phyloP scores from a whole-genome alignment of 1,284 basidiomycete species.

The Ceratobasidium theobromae region DNA sequence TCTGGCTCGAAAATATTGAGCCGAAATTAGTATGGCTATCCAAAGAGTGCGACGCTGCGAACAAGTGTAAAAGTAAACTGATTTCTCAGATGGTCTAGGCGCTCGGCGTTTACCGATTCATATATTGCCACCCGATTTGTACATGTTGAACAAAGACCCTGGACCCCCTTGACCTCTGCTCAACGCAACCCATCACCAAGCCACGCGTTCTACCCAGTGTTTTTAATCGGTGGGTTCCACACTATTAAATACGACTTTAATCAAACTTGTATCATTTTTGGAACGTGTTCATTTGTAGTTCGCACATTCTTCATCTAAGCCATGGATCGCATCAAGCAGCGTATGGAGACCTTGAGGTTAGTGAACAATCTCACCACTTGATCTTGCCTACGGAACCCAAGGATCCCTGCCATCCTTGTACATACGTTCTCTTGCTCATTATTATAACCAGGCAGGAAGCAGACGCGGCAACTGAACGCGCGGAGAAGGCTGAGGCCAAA shows the following conservation, averaged over 20 bases:
- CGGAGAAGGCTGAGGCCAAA: constrained; percentile 82
- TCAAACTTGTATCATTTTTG: not conserved
- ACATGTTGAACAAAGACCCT: constrained; percentile 7
- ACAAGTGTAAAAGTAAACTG: not conserved
- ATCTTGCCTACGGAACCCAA: too few species aligned
- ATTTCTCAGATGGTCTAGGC: not conserved
- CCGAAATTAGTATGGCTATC: not conserved
- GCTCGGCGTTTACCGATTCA: constrained; percentile 6
- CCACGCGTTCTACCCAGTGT: constrained; percentile 13
- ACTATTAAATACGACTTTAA: not conserved
- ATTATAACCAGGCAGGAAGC: constrained; percentile 78
- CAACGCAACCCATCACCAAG: constrained; percentile 5
- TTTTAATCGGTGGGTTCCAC: not conserved
- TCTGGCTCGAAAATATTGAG: not conserved
- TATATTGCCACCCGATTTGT: constrained; percentile 26
- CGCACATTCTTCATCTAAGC: not conserved
- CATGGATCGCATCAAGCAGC: constrained; percentile 27
- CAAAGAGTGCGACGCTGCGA: not conserved
- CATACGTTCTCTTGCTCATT: not conserved
- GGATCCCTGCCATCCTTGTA: not conserved
- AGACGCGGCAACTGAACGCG: constrained; percentile 75
- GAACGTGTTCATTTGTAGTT: constrained; percentile 16
- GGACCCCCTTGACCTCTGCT: constrained; percentile 23
- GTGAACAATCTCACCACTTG: not conserved
- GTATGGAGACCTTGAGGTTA: constrained; percentile 4